Evolutionary conservation across 768 basidiomycete species (phyloP), one percentile per base, ranked within the genome.

Genomic region (Tricholoma sp.): DNA sequence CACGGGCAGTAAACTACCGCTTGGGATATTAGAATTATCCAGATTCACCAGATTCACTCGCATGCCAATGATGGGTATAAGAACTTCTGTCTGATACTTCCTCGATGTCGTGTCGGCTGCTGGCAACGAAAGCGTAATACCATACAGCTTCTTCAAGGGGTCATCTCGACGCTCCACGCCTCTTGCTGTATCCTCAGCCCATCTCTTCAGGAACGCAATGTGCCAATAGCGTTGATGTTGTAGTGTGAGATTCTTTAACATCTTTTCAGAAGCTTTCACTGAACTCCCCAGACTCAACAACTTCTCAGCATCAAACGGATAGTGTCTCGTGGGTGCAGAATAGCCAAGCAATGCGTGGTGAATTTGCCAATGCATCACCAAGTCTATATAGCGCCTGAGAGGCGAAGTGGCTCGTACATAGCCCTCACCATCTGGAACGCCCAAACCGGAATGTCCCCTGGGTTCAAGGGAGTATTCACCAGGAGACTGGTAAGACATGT

Each of bases 361-460:
- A 71, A 99, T 83, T 69, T 98, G 95, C 93, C 94, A 99, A 72
- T 98, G 97, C 9, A 76, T 73, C 11, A 94, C 69, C 56, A 97
- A 69, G 70, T 99, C 97, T 34, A 73, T 71, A 69, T 84, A 97
- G 45, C 97, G 84, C 41, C 97, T 82, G 45, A 99, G 73, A 0
- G 97, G 97, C 5, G 89, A 92, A 8, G 97, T 98, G 8, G 81
- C 84, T 19, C 90, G 83, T 16, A 79, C 72, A 68, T 99, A 99
- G 3, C 95, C 95, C 60, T 88, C 88, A 41, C 82, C 82, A 2
- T 81, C 79, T 3, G 76, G 75, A n/a, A 91, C 68, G 0, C 88
- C 93, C 63, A 98, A 69, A 5, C 69, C 67, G 76, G 76, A 85
- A 66, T 98, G 95, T 49, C 72, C 78, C 14, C 72, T 76, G 0